These are phyloP conservation scores for Pseudozyma thailandica DNA, from an alignment of 1,284 basidiomycete species.

Conservation along the genomic window DNA sequence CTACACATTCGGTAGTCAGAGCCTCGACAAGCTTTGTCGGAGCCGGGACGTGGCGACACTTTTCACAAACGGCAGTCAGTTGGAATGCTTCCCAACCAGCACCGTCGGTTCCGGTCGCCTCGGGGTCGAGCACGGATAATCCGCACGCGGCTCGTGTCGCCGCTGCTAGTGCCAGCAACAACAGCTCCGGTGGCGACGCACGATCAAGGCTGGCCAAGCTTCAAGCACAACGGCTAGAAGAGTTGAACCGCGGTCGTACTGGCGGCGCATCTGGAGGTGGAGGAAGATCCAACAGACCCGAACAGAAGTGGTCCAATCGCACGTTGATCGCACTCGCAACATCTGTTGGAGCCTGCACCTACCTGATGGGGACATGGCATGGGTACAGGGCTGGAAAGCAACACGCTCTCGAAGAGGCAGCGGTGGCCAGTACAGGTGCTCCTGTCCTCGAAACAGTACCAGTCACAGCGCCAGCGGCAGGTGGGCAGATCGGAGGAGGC, in stretches of 20 bases:
- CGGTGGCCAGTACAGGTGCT: not conserved
- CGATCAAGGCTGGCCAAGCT: constrained; percentile 26
- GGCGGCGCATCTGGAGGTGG: not conserved
- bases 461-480: not conserved
- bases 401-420: constrained; percentile 14
- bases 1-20: not conserved
- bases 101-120: not conserved
- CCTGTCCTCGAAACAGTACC: not conserved
- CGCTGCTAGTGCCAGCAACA: not conserved
- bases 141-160: constrained; percentile 19
- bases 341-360: constrained; percentile 41
- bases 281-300: constrained; percentile 18
- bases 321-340: constrained; percentile 45
- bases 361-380: constrained; percentile 38
- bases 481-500: not conserved
- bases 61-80: not conserved
- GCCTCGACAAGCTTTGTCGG: not conserved
- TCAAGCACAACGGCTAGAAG: constrained; percentile 35
- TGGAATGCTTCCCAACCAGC: constrained; percentile 29
- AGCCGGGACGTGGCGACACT: not conserved
- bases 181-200: constrained; percentile 4
- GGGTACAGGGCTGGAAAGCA: constrained; percentile 39
- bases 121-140: constrained; percentile 2
- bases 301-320: constrained; percentile 49
- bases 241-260: constrained; percentile 22